These are phyloP conservation scores for Arxiozyma bovina DNA, from an alignment of 1,139 yeast genomes.

Conservation along the genomic window DNA sequence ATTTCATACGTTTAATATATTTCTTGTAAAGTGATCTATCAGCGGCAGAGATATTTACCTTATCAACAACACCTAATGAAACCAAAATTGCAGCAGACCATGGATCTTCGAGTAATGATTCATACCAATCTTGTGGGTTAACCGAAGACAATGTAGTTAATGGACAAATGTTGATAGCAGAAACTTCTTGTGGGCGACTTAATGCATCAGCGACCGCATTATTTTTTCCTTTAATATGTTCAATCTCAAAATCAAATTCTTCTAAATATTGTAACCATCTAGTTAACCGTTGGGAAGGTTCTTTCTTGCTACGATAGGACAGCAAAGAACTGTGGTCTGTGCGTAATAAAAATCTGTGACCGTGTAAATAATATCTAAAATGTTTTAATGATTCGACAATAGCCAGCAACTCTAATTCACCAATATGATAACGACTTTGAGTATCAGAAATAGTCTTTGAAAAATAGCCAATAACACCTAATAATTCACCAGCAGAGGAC, in stretches of 20 bases:
- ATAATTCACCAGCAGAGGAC: conserved; percentile 2
- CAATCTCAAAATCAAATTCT: conserved; percentile 10
- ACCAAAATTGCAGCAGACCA: conserved; percentile 1
- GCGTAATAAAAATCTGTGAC: conserved; percentile 8
- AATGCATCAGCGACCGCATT: conserved; percentile 13
- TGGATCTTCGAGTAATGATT: not conserved
- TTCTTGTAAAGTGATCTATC: not conserved
- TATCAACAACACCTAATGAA: not conserved
- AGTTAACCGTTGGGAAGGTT: conserved; percentile 10
- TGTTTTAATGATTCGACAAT: conserved; percentile 11
- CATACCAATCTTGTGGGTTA: too few relatives aligned
- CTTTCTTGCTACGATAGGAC: conserved; percentile 6
- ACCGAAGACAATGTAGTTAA: not conserved
- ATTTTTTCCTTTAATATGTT: conserved; percentile 7
- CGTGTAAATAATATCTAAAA: conserved; percentile 11
- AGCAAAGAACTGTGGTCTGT: conserved; percentile 12
- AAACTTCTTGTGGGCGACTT: conserved; percentile 3
- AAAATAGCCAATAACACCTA: conserved; percentile 13
- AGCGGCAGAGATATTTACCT: not conserved
- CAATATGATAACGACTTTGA: conserved; percentile 10
- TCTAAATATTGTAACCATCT: conserved; percentile 12
- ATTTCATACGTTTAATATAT: not conserved
- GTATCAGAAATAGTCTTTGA: conserved; percentile 10
- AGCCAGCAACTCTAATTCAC: conserved; percentile 12
- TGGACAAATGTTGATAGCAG: not conserved